Percentiles rank a stretch among this genome's conserved stretches.
phyloP scores from a whole-genome alignment of 192 early-diverging fungal species.

The Rhizoclosmatium globosum region DNA sequence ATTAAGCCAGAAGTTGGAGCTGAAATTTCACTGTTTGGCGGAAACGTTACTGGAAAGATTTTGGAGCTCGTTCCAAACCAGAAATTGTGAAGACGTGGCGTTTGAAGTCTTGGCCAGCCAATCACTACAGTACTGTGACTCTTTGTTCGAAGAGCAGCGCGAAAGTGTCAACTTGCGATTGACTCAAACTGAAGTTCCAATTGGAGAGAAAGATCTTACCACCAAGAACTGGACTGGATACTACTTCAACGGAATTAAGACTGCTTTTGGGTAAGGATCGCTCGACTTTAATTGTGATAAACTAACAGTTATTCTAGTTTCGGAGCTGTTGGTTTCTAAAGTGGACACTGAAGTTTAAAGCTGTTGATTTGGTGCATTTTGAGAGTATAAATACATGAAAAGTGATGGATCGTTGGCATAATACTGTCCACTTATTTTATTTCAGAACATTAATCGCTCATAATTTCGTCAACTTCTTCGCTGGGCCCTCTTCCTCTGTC shows the following conservation, averaged over 20 bases:
- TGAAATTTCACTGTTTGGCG: constrained; percentile 83
- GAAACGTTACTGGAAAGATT: constrained; percentile 84
- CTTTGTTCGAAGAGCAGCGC: constrained; percentile 74
- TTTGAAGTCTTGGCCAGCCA: constrained; percentile 82
- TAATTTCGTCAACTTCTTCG: constrained; percentile 24
- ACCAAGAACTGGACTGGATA: constrained; percentile 88
- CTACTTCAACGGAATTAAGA: constrained; percentile 94
- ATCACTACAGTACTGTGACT: constrained; percentile 84
- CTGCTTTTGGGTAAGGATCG: constrained; percentile 77
- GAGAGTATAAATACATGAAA: constrained; percentile 4
- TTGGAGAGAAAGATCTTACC: constrained; percentile 88
- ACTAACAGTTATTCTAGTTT: constrained; percentile 4
- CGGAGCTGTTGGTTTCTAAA: constrained; percentile 29
- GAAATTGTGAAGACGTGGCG: constrained; percentile 89
- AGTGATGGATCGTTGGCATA: too few species aligned
- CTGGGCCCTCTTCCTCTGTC: not conserved
- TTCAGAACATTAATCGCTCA: constrained; percentile 7
- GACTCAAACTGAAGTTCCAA: constrained; percentile 83
- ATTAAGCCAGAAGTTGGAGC: constrained; percentile 69
- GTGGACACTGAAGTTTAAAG: not conserved
- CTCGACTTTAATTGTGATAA: constrained; percentile 1
- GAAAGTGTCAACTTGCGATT: constrained; percentile 75
- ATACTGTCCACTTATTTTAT: too few species aligned
- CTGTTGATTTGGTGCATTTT: not conserved
- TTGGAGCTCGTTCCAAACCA: constrained; percentile 73